Percentiles rank a stretch among this genome's conserved stretches.
These are phyloP conservation scores for Geopyxis carbonaria DNA, from an alignment of 495 filamentous ascomycete species.

Conservation along the genomic window DNA sequence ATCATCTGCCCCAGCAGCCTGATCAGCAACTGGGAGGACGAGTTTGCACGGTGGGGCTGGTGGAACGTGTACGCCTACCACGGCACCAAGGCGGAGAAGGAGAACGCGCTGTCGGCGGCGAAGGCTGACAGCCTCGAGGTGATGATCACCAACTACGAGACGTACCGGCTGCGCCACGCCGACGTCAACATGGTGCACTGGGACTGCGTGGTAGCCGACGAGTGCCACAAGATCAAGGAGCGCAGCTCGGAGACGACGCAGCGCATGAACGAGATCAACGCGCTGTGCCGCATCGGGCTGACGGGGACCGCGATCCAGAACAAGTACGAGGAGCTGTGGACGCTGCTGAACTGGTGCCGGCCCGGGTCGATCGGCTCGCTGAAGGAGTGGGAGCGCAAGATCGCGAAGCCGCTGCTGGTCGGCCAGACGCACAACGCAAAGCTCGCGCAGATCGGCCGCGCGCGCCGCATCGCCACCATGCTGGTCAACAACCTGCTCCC, in stretches of 20 bases:
- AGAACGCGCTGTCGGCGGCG: constrained; percentile 55
- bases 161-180: constrained; percentile 60
- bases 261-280: constrained; percentile 81
- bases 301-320: constrained; percentile 97
- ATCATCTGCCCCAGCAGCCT: constrained; percentile 79
- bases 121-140: constrained; percentile 63
- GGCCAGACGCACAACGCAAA: constrained; percentile 95
- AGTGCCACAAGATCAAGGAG: constrained; percentile 83
- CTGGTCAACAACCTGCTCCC: constrained; percentile 79
- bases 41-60: constrained; percentile 83
- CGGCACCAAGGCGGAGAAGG: constrained; percentile 43
- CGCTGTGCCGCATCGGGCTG: constrained; percentile 80
- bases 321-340: constrained; percentile 95
- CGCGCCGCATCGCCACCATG: constrained; percentile 66
- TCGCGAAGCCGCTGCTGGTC: constrained; percentile 61
- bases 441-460: constrained; percentile 57
- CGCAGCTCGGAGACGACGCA: constrained; percentile 56
- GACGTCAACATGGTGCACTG: constrained; percentile 72
- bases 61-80: constrained; percentile 81
- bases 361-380: constrained; percentile 71
- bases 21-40: constrained; percentile 78
- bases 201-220: constrained; percentile 95
- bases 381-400: constrained; percentile 56
- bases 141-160: constrained; percentile 83
- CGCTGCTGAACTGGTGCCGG: constrained; percentile 90